Evolutionary conservation across 2,329 filamentous ascomycete genomes (phyloP).

Genomic region (Fusarium palustre): DNA sequence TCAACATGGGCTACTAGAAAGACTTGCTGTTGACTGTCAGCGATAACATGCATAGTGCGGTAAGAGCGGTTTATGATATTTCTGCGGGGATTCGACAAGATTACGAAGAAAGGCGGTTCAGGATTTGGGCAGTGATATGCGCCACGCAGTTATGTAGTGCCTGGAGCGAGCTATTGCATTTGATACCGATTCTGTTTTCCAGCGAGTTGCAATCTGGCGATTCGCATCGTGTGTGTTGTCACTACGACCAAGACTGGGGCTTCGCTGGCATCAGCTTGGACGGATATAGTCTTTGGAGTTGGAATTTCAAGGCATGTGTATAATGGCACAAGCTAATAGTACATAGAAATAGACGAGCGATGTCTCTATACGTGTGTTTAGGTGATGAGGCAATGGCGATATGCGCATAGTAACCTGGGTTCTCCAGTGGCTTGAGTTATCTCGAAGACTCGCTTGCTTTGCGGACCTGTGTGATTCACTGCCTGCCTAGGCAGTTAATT

Average conservation of each 20-base stretch:
- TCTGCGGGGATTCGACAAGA: conserved; percentile 25
- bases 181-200: conserved; percentile 23
- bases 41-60: conserved; percentile 6
- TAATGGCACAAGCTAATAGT: conserved; percentile 27
- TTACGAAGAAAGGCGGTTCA: conserved; percentile 19
- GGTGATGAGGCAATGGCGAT: not conserved
- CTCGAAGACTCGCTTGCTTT: too few species aligned
- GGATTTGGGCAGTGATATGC: conserved; percentile 25
- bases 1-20: conserved; percentile 19
- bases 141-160: conserved; percentile 22
- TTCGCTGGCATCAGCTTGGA: conserved; percentile 13
- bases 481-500: not conserved
- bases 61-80: conserved; percentile 27
- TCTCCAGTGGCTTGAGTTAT: too few species aligned
- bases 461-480: not conserved
- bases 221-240: conserved; percentile 31
- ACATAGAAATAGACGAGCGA: conserved; percentile 44
- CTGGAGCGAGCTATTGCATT: conserved; percentile 27
- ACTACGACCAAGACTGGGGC: conserved; percentile 9
- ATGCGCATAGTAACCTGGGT: not conserved
- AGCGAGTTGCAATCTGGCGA: conserved; percentile 21
- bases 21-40: conserved; percentile 10
- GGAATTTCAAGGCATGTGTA: conserved; percentile 38
- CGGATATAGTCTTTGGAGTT: conserved; percentile 30
- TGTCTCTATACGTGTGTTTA: not conserved